These are phyloP conservation scores for Platismatia glauca DNA, from an alignment of 495 filamentous ascomycete species.

Conservation along the genomic window DNA sequence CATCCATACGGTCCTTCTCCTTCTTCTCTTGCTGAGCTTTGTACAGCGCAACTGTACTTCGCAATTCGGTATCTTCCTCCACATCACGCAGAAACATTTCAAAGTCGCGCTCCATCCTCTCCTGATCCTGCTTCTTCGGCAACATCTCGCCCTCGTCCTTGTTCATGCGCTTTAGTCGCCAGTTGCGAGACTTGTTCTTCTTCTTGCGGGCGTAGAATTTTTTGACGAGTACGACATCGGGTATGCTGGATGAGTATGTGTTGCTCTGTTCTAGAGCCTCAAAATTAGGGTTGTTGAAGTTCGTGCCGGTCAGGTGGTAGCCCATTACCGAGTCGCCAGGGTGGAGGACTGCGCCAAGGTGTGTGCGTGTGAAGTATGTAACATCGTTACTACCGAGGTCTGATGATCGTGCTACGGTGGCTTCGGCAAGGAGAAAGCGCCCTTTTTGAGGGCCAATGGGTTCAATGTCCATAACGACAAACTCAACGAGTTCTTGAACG, in stretches of 20 bases:
- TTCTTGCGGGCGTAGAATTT: slow-evolving; percentile 84
- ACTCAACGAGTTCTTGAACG: slow-evolving; percentile 77
- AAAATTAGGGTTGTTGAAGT: slow-evolving; percentile 80
- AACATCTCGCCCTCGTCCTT: slow-evolving; percentile 76
- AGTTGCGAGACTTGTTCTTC: slow-evolving; percentile 75
- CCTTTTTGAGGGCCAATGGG: slow-evolving; percentile 64
- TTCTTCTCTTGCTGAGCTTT: slow-evolving; percentile 49
- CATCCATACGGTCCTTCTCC: slow-evolving; percentile 35
- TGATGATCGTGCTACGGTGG: slow-evolving; percentile 73
- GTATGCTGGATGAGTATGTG: slow-evolving; percentile 64
- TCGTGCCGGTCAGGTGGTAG: slow-evolving; percentile 77
- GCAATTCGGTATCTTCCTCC: slow-evolving; percentile 86
- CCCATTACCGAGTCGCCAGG: slow-evolving; percentile 88
- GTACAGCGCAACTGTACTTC: slow-evolving; percentile 75
- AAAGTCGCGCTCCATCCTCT: slow-evolving; percentile 79
- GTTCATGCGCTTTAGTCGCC: slow-evolving; percentile 89
- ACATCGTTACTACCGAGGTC: slow-evolving; percentile 83
- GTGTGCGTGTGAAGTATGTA: slow-evolving; percentile 80
- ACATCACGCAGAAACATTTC: slow-evolving; percentile 96
- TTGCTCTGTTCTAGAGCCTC: slow-evolving; percentile 67
- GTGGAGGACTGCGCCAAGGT: slow-evolving; percentile 79
- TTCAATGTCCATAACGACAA: slow-evolving; percentile 92
- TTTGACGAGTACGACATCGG: slow-evolving; percentile 92
- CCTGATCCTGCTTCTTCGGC: slow-evolving; percentile 70
- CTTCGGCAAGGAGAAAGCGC: slow-evolving; percentile 75